Conservation (phyloP, 2,329 filamentous ascomycete genomes). For the Alternaria dauci region DNA sequence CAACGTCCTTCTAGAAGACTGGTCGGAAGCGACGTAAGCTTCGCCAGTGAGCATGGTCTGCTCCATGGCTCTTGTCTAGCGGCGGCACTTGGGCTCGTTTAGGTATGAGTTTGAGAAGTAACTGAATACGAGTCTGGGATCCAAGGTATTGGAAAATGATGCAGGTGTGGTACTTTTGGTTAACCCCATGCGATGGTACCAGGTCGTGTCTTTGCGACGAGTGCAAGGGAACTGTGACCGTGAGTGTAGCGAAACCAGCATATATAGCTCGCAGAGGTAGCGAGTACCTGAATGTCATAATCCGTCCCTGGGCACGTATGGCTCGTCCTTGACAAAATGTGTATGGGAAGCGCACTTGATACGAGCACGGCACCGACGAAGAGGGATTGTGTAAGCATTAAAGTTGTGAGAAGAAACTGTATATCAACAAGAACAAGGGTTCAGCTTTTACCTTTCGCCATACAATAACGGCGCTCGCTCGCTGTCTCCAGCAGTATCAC, state of each 20-base stretch:
- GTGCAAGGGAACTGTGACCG: background rate
- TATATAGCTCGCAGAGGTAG: constrained; percentile 2
- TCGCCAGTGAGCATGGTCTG: background rate
- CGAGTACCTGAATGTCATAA: constrained; percentile 15
- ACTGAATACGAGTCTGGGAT: background rate
- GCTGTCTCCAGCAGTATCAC: background rate
- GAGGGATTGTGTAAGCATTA: background rate
- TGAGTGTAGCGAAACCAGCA: background rate
- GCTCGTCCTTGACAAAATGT: background rate
- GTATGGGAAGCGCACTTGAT: background rate
- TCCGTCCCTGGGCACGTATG: background rate
- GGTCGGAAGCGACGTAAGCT: background rate
- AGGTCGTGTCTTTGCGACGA: background rate
- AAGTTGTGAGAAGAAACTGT: background rate
- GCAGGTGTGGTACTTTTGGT: background rate
- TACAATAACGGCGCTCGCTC: constrained; percentile 15
- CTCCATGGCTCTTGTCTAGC: background rate
- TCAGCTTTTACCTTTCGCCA: background rate
- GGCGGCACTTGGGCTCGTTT: background rate
- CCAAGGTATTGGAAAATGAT: background rate
- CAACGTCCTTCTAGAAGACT: background rate
- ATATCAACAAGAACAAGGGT: background rate
- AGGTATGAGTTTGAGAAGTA: too few species aligned
- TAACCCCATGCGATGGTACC: background rate
- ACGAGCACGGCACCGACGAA: background rate